These are phyloP conservation scores for Skeletonema tropicum DNA, from an alignment of 108 stramenopile genomes.

Conservation along the genomic window DNA sequence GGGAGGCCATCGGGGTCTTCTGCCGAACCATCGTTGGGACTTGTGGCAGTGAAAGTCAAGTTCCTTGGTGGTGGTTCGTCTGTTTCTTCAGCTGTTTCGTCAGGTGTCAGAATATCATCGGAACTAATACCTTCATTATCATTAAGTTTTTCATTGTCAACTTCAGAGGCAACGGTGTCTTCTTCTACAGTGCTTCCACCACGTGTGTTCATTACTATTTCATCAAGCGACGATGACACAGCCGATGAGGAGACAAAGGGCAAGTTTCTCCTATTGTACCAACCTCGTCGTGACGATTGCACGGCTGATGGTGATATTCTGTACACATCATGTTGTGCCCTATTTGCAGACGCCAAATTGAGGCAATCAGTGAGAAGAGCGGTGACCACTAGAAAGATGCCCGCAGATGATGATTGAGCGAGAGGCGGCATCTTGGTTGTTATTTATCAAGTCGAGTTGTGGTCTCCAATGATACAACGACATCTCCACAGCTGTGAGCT, in stretches of 20 bases:
- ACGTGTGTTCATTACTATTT: slow-evolving; percentile 9
- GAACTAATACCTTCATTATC: background rate
- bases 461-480: background rate
- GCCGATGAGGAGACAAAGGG: slow-evolving; percentile 5
- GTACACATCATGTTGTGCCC: slow-evolving; percentile 5
- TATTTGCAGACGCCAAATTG: slow-evolving; percentile 2
- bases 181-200: slow-evolving; percentile 26
- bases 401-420: slow-evolving; percentile 1
- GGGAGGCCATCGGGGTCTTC: slow-evolving; percentile 78
- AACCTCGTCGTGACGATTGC: slow-evolving; percentile 6
- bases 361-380: background rate
- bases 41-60: slow-evolving; percentile 45
- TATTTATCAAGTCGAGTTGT: background rate
- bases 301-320: background rate
- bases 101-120: background rate
- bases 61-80: slow-evolving; percentile 4
- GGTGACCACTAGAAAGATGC: background rate
- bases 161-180: slow-evolving; percentile 1
- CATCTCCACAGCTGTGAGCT: too few relatives aligned
- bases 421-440: background rate
- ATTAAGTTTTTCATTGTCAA: background rate
- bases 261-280: slow-evolving; percentile 9
- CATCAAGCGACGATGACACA: background rate
- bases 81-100: background rate
- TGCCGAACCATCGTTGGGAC: slow-evolving; percentile 64